Base-by-base conservation (phyloP, 306 rosid species). In the Trifolium dubium region DNA sequence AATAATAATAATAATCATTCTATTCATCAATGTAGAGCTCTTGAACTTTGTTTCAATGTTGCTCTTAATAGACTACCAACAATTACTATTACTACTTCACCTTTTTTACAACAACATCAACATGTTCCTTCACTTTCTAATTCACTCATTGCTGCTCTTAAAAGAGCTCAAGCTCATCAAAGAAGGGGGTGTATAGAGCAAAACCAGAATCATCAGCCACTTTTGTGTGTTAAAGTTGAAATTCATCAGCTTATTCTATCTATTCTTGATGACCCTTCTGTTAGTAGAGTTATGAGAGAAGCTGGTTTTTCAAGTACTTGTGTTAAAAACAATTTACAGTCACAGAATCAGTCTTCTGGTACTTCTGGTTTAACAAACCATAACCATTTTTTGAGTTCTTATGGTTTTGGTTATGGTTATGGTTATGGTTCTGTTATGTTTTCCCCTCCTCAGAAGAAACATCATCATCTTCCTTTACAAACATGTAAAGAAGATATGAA, bases 1-100 rank as follows among this genome's bases (percentile, higher is more conserved):
- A 89, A 82, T 3, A 29, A 86, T 56, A 84, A 23, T 23, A 23
- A 23, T 23, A 23, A 23, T 23, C 23, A 23, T 23, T 23, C 23
- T 47, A 92, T 92, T 46, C 93, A 90, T 67, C 98, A 95, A 8
- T 89, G 92, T 71, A 79, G 97, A 69, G 97, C 99, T 31, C 97
- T 95, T n/a, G 99, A 95, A 81, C 97, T 95, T 14, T 95, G 98
- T 79, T 92, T 95, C 92, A 95, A 92, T 78, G 99, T 95, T 35
- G 98, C 99, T 12, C 98, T 95, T 67, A 95, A 95, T 55, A 63
- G 97, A 37, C 96, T 92, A 6, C 99, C 99, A 10, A 88, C 99
- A 0, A 71, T 86, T 0, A 87, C 71, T 0, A n/a, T 17, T 5
- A 74, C 81, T 28, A 84, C 90, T 58, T 53, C 64, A 2, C 49